Evolutionary conservation across 1,284 basidiomycete genomes (phyloP), one percentile per base, ranked within the genome.

Genomic region (Moniliophthora roreri): DNA sequence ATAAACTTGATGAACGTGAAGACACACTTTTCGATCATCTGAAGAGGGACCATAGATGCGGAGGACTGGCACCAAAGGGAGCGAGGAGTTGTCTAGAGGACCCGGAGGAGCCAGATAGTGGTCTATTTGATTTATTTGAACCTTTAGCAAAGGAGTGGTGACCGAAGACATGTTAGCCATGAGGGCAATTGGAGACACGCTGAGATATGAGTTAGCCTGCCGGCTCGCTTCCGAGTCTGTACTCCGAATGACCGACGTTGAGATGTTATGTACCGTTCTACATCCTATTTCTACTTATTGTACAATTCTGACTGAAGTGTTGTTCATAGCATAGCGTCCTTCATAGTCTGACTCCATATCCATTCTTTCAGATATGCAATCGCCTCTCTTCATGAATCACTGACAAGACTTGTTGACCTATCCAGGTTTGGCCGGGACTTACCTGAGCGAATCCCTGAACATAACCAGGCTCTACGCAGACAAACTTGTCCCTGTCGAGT

Each of bases 1-100:
- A 70, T 85, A 91, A 35, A 84, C 90, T 81, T 93, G 85, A 71
- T 98, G 96, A 21, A 98, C 75, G 74, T 98, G 91, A 9, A 94
- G 78, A 66, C 94, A 96, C 35, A 92, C 83, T 63, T 88, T 90
- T 65, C 85, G 77, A 2, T 93, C 90, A 1, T 73, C 68, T 0
- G 91, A 90, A 1, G 93, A 91, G 15, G 86, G 77, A 15, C 96
- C 96, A 69, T 89, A 98, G 52, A 98, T 87, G 49, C 94, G 81
- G 50, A 98, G 77, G 3, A 95, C 80, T 11, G 95, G 95, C 15
- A 89, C 84, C 26, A 75, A 76, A 10, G 77, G 77, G 18, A 90
- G 77, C 20, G 74, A 65, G 13, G 82, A 72, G 53, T 89, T 81
- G 68, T 93, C 84, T 44, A 91, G 77, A 36, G 72, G 65, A 21